A percentile compares a stretch with the other conserved stretches of the same genome.
phyloP scores from a whole-genome alignment of 257 asterid genomes.

The Pogostemon cablin region DNA sequence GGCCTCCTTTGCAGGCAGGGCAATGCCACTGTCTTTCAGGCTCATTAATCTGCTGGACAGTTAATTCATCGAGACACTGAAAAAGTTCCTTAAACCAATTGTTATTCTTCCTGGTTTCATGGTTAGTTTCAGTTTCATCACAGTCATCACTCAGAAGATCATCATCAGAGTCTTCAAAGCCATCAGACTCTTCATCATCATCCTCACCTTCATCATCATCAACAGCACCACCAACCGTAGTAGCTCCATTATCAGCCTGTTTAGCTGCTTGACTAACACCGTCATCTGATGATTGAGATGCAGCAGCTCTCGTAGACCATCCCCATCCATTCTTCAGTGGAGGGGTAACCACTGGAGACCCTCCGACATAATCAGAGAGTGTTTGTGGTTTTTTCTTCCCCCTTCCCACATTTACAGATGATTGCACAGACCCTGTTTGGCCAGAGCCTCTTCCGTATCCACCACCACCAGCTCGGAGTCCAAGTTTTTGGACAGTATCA shows the following conservation, averaged over 20 bases:
- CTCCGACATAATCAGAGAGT: constrained; percentile 26
- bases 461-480: constrained; percentile 40
- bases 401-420: constrained; percentile 48
- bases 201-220: constrained; percentile 37
- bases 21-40: constrained; percentile 71
- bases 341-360: constrained; percentile 47
- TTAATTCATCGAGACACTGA: constrained; percentile 44
- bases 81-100: constrained; percentile 58
- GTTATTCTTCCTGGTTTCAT: constrained; percentile 51
- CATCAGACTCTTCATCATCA: constrained; percentile 49
- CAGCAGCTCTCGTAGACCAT: constrained; percentile 47
- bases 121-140: constrained; percentile 55
- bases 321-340: constrained; percentile 57
- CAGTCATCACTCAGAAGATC: constrained; percentile 53
- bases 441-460: constrained; percentile 56
- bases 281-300: constrained; percentile 27
- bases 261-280: constrained; percentile 28
- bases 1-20: constrained; percentile 71
- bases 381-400: constrained; percentile 47
- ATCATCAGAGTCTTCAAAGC: constrained; percentile 49
- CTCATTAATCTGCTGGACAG: constrained; percentile 52
- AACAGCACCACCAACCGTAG: constrained; percentile 8
- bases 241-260: constrained; percentile 15
- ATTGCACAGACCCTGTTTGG: constrained; percentile 42
- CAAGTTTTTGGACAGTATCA: constrained; percentile 50